Conservation (phyloP, 495 filamentous ascomycete genomes). For the Aspergillus biplanus region DNA sequence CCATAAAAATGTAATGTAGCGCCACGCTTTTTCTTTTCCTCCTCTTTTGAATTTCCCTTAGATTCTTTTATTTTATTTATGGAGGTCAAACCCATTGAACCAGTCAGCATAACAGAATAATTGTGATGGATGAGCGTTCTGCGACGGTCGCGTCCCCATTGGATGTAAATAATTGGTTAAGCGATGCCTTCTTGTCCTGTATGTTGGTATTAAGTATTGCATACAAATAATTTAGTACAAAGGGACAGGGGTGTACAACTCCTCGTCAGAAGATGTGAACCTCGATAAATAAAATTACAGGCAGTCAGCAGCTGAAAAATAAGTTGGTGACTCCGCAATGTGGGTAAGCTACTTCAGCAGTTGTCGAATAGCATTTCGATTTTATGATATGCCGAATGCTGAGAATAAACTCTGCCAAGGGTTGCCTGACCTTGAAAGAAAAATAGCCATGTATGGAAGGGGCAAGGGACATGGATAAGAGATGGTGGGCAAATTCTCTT, state of each 20-base stretch:
- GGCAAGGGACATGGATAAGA: no score
- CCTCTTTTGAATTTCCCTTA: no score
- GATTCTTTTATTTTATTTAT: no score
- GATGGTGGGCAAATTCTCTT: no score
- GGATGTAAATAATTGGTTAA: no score
- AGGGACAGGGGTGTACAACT: not conserved
- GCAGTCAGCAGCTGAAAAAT: conserved; percentile 31
- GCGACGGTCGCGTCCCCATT: no score
- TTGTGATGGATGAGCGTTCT: no score
- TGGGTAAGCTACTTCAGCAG: conserved; percentile 16
- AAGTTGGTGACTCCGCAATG: conserved; percentile 27
- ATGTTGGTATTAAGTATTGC: no score
- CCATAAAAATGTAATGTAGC: conserved; percentile 17
- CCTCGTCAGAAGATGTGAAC: conserved; percentile 20
- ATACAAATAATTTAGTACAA: conserved; percentile 2
- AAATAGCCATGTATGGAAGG: not conserved
- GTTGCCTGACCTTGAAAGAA: conserved; percentile 6
- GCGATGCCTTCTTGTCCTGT: no score
- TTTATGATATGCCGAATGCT: conserved; percentile 24
- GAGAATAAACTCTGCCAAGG: conserved; percentile 13
- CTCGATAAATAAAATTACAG: conserved; percentile 20
- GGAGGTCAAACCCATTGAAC: no score
- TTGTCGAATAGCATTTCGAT: conserved; percentile 25
- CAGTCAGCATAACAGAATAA: no score
- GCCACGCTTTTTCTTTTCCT: not conserved